Conservation (phyloP, 129 eudicot genomes). For the Oenanthe sinensis region DNA sequence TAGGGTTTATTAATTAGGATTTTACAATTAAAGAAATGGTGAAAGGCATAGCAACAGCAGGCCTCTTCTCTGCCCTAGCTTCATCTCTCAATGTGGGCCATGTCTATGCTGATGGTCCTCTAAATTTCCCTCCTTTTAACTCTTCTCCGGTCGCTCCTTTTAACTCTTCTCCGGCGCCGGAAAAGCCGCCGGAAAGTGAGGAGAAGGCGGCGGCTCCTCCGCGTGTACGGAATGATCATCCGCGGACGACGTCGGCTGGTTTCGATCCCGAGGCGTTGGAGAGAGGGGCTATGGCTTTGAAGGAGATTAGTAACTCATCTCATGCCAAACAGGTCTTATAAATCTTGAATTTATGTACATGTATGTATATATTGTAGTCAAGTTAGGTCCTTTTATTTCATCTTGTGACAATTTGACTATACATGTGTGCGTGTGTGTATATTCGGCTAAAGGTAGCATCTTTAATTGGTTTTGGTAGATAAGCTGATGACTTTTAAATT, state of each 20-base stretch:
- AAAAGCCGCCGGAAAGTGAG: slow-evolving; percentile 11
- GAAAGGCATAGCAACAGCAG: slow-evolving; percentile 46
- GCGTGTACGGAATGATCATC: slow-evolving; percentile 60
- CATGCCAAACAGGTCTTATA: slow-evolving; percentile 57
- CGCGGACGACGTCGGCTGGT: slow-evolving; percentile 80
- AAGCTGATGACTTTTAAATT: background rate
- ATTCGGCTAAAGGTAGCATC: background rate
- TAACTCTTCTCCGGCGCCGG: slow-evolving; percentile 19
- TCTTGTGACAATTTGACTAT: too few relatives aligned
- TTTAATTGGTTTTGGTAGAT: background rate
- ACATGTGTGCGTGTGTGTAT: too few relatives aligned
- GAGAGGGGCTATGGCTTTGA: slow-evolving; percentile 63
- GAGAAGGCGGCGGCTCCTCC: slow-evolving; percentile 19
- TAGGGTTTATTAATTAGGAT: slow-evolving; percentile 2
- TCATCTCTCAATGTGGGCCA: background rate
- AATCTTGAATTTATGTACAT: background rate
- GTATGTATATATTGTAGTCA: background rate
- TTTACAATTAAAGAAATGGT: slow-evolving; percentile 31
- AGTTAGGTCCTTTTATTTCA: background rate
- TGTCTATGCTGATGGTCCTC: slow-evolving; percentile 36
- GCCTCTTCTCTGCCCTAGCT: slow-evolving; percentile 36
- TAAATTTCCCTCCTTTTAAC: slow-evolving; percentile 55
- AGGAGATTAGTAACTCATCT: slow-evolving; percentile 38
- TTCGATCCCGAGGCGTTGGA: slow-evolving; percentile 90
- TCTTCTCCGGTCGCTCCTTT: slow-evolving; percentile 35